Percentiles rank a stretch among this genome's conserved stretches.
Evolutionary conservation across 164 flowering plant species (phyloP).

Genomic region (Pachysandra terminalis): DNA sequence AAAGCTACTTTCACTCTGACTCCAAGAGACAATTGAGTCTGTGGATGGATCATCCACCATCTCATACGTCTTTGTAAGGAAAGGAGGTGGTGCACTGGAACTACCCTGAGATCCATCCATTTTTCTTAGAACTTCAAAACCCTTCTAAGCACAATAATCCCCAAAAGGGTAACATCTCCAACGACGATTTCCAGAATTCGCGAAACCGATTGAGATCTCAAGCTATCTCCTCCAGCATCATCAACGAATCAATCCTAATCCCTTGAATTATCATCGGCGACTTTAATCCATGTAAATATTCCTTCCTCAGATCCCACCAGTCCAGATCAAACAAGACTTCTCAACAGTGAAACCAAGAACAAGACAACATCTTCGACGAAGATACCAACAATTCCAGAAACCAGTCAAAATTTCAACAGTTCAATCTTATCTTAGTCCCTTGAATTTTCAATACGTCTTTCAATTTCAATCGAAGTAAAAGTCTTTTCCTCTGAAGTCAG

Average conservation of each 20-base stretch:
- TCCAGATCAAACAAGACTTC: no score
- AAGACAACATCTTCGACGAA: no score
- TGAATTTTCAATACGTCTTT: no score
- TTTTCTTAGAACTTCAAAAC: background rate
- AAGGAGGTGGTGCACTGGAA: constrained; percentile 52
- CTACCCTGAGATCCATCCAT: constrained; percentile 51
- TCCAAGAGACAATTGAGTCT: constrained; percentile 55
- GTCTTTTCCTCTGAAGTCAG: background rate
- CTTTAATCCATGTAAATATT: no score
- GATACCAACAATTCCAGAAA: no score
- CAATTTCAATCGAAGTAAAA: background rate
- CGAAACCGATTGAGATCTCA: background rate
- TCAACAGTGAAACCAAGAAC: no score
- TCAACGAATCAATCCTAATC: no score
- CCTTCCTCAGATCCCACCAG: no score
- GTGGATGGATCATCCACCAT: constrained; percentile 59
- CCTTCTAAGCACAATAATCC: background rate
- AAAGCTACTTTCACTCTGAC: constrained; percentile 38
- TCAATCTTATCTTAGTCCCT: no score
- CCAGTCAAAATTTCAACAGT: no score
- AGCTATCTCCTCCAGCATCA: background rate
- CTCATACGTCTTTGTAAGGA: constrained; percentile 61
- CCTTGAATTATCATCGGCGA: no score
- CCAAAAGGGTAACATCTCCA: constrained; percentile 1
- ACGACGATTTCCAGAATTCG: background rate